These are phyloP conservation scores for Rhodotorula diobovata DNA, from an alignment of 768 basidiomycete species.

Conservation along the genomic window DNA sequence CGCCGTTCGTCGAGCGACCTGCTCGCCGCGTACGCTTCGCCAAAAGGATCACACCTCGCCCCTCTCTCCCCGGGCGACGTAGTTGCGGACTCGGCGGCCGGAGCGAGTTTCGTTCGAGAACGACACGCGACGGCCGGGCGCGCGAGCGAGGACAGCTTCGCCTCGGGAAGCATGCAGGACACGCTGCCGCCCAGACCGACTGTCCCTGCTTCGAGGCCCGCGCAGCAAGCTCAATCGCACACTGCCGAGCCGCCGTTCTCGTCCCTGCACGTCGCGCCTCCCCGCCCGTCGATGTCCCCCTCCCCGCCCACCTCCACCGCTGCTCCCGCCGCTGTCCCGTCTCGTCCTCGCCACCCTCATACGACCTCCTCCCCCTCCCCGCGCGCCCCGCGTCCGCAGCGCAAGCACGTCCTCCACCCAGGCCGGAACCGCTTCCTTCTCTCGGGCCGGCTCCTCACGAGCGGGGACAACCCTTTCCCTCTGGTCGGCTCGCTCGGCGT, in stretches of 20 bases:
- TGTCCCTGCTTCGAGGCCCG: too few species aligned
- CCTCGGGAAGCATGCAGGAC: background rate
- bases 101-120: background rate
- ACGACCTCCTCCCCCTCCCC: background rate
- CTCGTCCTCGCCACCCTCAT: background rate
- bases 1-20: background rate
- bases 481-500: slow-evolving; percentile 64
- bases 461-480: slow-evolving; percentile 79
- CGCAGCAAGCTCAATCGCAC: background rate
- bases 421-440: slow-evolving; percentile 74
- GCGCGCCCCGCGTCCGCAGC: background rate
- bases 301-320: background rate
- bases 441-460: slow-evolving; percentile 67
- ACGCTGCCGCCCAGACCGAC: background rate
- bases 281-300: background rate
- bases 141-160: background rate
- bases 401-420: slow-evolving; percentile 62
- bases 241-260: background rate
- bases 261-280: background rate
- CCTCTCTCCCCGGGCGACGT: background rate
- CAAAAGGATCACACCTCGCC: too few species aligned
- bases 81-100: background rate
- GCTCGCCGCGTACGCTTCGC: background rate
- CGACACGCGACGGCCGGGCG: background rate
- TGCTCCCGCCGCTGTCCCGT: background rate